A percentile compares a stretch with the other conserved stretches of the same genome.
These are phyloP conservation scores for Phytophthora lateralis DNA, from an alignment of 352 stramenopile species.

Conservation along the genomic window DNA sequence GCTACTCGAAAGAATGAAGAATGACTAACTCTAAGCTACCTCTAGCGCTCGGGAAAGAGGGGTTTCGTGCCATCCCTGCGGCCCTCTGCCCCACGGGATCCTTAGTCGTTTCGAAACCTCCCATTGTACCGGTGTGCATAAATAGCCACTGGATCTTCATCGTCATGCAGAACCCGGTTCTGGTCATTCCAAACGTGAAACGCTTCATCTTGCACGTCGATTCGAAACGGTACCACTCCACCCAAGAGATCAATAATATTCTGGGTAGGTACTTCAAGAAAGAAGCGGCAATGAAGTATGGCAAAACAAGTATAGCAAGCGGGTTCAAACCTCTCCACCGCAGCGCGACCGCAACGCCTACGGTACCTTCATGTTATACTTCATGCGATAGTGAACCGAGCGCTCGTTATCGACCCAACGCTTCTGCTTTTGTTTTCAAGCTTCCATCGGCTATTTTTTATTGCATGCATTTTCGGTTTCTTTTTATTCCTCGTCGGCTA, in stretches of 20 bases:
- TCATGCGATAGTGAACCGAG: background rate
- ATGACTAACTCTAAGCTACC: too few relatives aligned
- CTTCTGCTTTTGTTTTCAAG: too few relatives aligned
- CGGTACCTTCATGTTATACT: conserved; percentile 2
- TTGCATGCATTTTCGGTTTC: too few relatives aligned
- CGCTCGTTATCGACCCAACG: background rate
- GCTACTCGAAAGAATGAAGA: too few relatives aligned
- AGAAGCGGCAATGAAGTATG: conserved; percentile 1
- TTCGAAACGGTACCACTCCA: background rate
- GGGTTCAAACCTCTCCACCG: background rate
- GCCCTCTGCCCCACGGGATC: too few relatives aligned
- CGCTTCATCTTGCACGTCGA: background rate
- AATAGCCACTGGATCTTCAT: conserved; percentile 6
- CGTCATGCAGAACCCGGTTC: conserved; percentile 3
- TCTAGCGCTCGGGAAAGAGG: too few relatives aligned
- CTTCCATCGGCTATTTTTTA: too few relatives aligned
- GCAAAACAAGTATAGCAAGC: background rate
- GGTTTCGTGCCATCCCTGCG: too few relatives aligned
- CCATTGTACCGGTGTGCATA: conserved; percentile 7
- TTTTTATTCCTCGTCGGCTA: too few relatives aligned
- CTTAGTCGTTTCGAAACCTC: too few relatives aligned
- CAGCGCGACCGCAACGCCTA: background rate
- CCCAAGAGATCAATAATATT: background rate
- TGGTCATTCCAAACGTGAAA: background rate
- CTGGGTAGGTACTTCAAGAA: conserved; percentile 1